Evolutionary conservation across 805 yeast genomes (phyloP).

Genomic region (Candida sithepensis): DNA sequence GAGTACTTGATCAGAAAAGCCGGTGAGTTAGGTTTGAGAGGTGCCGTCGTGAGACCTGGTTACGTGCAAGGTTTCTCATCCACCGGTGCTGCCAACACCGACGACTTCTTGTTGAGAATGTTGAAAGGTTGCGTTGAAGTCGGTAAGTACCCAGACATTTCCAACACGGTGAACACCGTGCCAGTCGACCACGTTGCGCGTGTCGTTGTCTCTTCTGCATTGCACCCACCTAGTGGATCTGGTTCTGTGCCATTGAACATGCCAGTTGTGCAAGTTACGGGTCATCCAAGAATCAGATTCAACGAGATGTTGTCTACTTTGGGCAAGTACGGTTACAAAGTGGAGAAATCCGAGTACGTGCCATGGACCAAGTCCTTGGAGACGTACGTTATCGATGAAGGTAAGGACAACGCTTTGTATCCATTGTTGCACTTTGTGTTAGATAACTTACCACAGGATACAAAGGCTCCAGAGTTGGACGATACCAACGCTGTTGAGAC

Average conservation of each 20-base stretch:
- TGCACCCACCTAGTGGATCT: slow-evolving; percentile 58
- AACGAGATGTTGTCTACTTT: slow-evolving; percentile 69
- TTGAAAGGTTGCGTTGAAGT: slow-evolving; percentile 91
- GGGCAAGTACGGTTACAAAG: slow-evolving; percentile 67
- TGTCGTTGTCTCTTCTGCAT: slow-evolving; percentile 77
- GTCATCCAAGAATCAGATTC: slow-evolving; percentile 87
- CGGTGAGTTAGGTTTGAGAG: slow-evolving; percentile 81
- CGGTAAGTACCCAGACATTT: slow-evolving; percentile 80
- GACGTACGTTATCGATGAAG: slow-evolving; percentile 66
- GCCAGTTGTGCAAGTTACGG: slow-evolving; percentile 92
- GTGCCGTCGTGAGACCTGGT: slow-evolving; percentile 92
- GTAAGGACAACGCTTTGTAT: slow-evolving; percentile 81
- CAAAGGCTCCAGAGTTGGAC: slow-evolving; percentile 94
- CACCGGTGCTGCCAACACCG: slow-evolving; percentile 92
- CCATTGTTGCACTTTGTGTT: slow-evolving; percentile 93
- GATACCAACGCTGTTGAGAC: slow-evolving; percentile 78
- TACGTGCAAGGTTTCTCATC: slow-evolving; percentile 83
- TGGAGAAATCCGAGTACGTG: slow-evolving; percentile 60
- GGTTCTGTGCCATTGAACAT: slow-evolving; percentile 35
- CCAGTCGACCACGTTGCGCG: slow-evolving; percentile 99
- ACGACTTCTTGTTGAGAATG: slow-evolving; percentile 92
- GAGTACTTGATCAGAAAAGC: slow-evolving; percentile 87
- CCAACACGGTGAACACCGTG: slow-evolving; percentile 89
- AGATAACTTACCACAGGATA: slow-evolving; percentile 84
- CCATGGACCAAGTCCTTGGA: slow-evolving; percentile 79